phyloP scores from a whole-genome alignment of 2,329 filamentous ascomycete genomes.

The Tympanopsis confertula region DNA sequence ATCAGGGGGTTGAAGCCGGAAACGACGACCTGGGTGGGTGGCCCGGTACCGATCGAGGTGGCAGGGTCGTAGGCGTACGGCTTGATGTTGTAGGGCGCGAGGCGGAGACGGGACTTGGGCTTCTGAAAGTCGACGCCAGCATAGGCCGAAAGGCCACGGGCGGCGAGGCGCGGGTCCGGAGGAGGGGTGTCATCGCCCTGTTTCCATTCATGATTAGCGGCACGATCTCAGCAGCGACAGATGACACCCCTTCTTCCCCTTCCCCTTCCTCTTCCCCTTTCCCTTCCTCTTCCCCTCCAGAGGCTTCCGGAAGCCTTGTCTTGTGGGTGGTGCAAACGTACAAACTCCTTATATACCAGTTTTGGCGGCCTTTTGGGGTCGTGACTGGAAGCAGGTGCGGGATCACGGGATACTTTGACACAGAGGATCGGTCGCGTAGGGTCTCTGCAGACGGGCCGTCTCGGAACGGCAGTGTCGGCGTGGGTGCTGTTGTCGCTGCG shows the following conservation, averaged over 20 bases:
- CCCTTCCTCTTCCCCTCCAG: too few species aligned
- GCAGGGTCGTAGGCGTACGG: conserved; percentile 72
- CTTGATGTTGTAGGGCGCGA: conserved; percentile 67
- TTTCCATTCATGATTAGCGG: conserved; percentile 25
- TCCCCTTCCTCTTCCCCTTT: too few species aligned
- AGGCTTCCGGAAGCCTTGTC: conserved; percentile 1
- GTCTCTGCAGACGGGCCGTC: not conserved
- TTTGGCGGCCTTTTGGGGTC: conserved; percentile 43
- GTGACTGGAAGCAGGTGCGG: conserved; percentile 24
- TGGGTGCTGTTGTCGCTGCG: not conserved
- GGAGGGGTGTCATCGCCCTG: conserved; percentile 71
- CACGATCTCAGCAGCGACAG: conserved; percentile 31
- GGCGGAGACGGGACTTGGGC: conserved; percentile 59
- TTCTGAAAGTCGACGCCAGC: conserved; percentile 61
- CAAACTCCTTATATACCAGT: conserved; percentile 51
- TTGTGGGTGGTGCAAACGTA: conserved; percentile 45
- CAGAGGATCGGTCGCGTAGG: not conserved
- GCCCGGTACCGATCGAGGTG: conserved; percentile 78
- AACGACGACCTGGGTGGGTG: conserved; percentile 81
- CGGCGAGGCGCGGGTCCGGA: conserved; percentile 69
- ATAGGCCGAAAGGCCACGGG: conserved; percentile 53
- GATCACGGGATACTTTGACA: conserved; percentile 2
- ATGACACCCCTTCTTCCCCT: conserved; percentile 49
- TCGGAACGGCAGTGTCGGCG: not conserved
- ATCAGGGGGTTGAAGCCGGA: conserved; percentile 92